A percentile compares a stretch with the other conserved stretches of the same genome.
Evolutionary conservation across 352 stramenopile species (phyloP).

Genomic region (Hyphochytrium catenoides): DNA sequence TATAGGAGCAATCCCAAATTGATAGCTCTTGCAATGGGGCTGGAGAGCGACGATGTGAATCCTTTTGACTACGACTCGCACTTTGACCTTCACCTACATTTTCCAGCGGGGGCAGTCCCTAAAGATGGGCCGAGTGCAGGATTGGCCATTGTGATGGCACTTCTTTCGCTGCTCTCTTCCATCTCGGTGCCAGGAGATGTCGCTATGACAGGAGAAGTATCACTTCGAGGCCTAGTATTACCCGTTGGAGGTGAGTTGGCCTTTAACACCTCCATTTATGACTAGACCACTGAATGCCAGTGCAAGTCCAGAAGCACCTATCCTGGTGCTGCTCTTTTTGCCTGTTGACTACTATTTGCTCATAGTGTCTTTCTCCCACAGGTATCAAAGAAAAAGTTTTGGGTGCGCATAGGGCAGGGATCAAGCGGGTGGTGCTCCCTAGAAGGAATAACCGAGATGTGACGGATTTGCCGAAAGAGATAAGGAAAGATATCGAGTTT

Average conservation of each 20-base stretch:
- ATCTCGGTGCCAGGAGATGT: conserved; percentile 43
- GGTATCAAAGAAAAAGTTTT: conserved; percentile 69
- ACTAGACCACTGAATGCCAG: too few species aligned
- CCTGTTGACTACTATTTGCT: too few species aligned
- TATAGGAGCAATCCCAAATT: not conserved
- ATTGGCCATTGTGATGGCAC: conserved; percentile 50
- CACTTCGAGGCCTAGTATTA: conserved; percentile 54
- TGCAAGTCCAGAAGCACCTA: too few species aligned
- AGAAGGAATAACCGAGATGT: conserved; percentile 40
- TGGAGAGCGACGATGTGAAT: conserved; percentile 3
- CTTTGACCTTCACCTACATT: conserved; percentile 57
- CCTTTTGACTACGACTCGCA: conserved; percentile 22
- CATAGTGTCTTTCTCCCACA: too few species aligned
- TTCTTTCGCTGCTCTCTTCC: conserved; percentile 19
- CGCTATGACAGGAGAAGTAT: conserved; percentile 68
- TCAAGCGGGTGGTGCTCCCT: conserved; percentile 47
- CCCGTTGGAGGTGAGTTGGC: conserved; percentile 69
- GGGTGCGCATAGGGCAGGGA: conserved; percentile 49
- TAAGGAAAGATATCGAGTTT: too few species aligned
- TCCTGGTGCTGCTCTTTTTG: too few species aligned
- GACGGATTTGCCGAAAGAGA: conserved; percentile 33
- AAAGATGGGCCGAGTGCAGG: conserved; percentile 68
- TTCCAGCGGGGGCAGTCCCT: conserved; percentile 58
- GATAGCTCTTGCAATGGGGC: conserved; percentile 3
- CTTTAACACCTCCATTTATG: too few species aligned